Percentiles rank a stretch among this genome's conserved stretches.
Evolutionary conservation across 768 basidiomycete genomes (phyloP).

Genomic region (Termitomyces sp.): DNA sequence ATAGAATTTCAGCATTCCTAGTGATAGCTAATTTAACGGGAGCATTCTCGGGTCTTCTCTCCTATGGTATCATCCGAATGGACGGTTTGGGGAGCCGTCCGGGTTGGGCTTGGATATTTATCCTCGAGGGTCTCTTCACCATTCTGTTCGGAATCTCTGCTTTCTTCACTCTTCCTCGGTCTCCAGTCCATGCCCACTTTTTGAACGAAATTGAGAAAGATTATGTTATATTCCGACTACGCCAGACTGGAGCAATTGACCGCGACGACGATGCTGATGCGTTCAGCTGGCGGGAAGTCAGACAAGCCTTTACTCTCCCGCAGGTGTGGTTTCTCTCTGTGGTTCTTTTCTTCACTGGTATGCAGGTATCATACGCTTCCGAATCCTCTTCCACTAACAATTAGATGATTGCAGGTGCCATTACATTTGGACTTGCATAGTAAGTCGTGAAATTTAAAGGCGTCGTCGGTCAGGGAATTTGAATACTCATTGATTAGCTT

Average conservation of each 20-base stretch:
- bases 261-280: constrained; percentile 34
- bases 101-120: constrained; percentile 13
- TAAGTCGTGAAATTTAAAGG: constrained; percentile 21
- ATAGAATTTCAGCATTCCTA: constrained; percentile 32
- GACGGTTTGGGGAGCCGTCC: constrained; percentile 1
- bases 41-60: constrained; percentile 10
- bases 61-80: constrained; percentile 7
- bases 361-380: constrained; percentile 1
- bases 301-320: constrained; percentile 43
- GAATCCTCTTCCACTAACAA: background rate
- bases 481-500: constrained; percentile 43
- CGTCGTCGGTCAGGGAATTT: background rate
- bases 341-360: constrained; percentile 53
- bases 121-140: constrained; percentile 62
- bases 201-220: constrained; percentile 47
- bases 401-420: constrained; percentile 29
- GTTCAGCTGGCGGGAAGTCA: constrained; percentile 62
- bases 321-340: constrained; percentile 54
- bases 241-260: constrained; percentile 38
- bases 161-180: constrained; percentile 47
- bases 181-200: constrained; percentile 46
- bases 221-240: constrained; percentile 40
- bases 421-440: constrained; percentile 50
- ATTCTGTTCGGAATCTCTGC: constrained; percentile 50
- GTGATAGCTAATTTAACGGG: constrained; percentile 1